Evolutionary conservation across 2,329 filamentous ascomycete species (phyloP).

Genomic region (Stemphylium lycopersici): DNA sequence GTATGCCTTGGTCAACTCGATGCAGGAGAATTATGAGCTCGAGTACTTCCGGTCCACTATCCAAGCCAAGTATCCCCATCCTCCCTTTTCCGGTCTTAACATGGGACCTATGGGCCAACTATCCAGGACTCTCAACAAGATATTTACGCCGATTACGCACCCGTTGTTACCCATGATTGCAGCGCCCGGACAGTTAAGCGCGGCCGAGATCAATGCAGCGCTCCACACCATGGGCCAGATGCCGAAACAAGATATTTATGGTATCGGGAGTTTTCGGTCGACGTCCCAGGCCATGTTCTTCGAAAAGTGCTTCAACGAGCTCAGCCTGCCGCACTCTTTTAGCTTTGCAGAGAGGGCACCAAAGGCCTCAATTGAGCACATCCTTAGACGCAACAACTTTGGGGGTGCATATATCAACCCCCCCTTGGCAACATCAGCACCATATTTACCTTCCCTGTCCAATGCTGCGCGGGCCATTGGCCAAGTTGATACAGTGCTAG

Average conservation of each 20-base stretch:
- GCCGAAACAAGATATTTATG: slow-evolving; percentile 79
- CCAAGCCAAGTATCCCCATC: slow-evolving; percentile 70
- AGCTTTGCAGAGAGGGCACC: slow-evolving; percentile 73
- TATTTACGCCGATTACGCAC: slow-evolving; percentile 88
- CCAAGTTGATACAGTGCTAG: slow-evolving; percentile 80
- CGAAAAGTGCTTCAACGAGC: slow-evolving; percentile 66
- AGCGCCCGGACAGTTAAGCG: slow-evolving; percentile 83
- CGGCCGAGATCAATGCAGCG: slow-evolving; percentile 82
- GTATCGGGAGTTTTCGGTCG: slow-evolving; percentile 74
- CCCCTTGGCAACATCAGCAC: slow-evolving; percentile 61
- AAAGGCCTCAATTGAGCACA: slow-evolving; percentile 70
- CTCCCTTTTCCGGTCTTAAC: slow-evolving; percentile 81
- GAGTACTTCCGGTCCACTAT: slow-evolving; percentile 86
- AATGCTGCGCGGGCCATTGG: slow-evolving; percentile 80
- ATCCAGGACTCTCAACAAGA: slow-evolving; percentile 80
- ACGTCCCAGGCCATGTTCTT: slow-evolving; percentile 83
- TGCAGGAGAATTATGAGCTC: slow-evolving; percentile 87
- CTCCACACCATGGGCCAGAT: slow-evolving; percentile 80
- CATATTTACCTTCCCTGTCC: slow-evolving; percentile 69
- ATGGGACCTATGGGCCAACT: slow-evolving; percentile 88
- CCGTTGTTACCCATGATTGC: slow-evolving; percentile 83
- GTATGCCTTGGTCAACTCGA: slow-evolving; percentile 81
- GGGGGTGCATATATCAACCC: slow-evolving; percentile 83
- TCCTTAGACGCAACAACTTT: slow-evolving; percentile 76
- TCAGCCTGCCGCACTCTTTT: slow-evolving; percentile 85